Base-by-base conservation (phyloP, 2,329 filamentous ascomycete species). In the Pleomassaria siparia region DNA sequence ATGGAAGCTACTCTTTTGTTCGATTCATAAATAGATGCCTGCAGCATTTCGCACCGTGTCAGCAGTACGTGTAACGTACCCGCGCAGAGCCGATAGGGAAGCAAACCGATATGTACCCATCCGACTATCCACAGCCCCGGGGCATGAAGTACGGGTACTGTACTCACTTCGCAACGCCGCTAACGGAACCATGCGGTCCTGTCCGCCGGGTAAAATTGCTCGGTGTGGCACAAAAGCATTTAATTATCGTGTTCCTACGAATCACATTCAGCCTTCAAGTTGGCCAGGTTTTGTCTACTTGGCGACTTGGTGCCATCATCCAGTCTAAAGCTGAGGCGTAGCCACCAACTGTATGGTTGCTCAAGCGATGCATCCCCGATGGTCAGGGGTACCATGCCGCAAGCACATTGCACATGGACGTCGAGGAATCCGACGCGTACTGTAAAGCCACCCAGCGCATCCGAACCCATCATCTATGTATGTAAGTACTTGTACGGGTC, bases 181-280 rank as follows among this genome's bases (percentile, higher is more conserved):
- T 33, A 35, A 45, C 44, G 50, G 59, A 49, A 50, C 59, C 51
- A 56, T 60, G 62, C 60, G 59, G 62, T 30, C 58, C 58, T 63
- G 47, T 49, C 47, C 56, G 46, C 63, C 63, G 63, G 62, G 57
- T 66, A 66, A 66, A 53, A 63, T 49, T 55, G 52, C 32, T 50
- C 20, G 22, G 47, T 43, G 51, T 37, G 37, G 41, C 44, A 42
- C 49, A 47, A 55, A 55, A 35, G 37, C 42, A 29, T 49, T 44
- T 47, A 28, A 48, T 35, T 33, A 28, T 33, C 20, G 24, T 22
- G 21, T 10, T 21, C 44, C 51, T 58, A 33, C 60, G 56, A 62
- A 60, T 64, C 43, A 55, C 35, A 20, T 15, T 18, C 33, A 32
- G 33, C 39, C 40, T 35, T 28, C 11, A n/a, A 29, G 37, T 48